A percentile compares a stretch with the other conserved stretches of the same genome.
Evolutionary conservation across 306 rosid species (phyloP).

Genomic region (Parietaria judaica): DNA sequence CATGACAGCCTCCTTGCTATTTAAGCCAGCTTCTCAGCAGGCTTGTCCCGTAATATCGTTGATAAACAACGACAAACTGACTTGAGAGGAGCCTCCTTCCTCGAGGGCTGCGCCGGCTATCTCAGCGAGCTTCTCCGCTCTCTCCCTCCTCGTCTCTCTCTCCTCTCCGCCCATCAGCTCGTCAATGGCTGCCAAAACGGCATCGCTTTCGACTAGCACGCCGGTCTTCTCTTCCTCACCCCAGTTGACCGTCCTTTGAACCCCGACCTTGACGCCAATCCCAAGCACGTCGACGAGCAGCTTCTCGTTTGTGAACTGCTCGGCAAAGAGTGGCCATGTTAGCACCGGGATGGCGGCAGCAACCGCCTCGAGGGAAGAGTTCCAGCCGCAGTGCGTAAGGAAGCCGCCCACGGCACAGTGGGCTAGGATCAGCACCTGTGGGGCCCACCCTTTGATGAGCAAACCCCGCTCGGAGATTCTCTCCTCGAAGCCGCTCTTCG

Average conservation of each 20-base stretch:
- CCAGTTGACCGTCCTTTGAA: not conserved
- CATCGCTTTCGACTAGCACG: constrained; percentile 9
- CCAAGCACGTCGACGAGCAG: constrained; percentile 17
- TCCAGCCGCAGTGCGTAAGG: constrained; percentile 66
- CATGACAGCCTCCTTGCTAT: too few species aligned
- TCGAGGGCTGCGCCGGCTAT: constrained; percentile 36
- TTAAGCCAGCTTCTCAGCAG: not conserved
- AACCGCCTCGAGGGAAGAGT: constrained; percentile 49
- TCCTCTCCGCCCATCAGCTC: constrained; percentile 16
- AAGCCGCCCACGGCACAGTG: constrained; percentile 51
- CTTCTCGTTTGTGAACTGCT: constrained; percentile 52
- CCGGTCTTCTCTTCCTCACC: constrained; percentile 10
- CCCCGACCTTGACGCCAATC: constrained; percentile 15
- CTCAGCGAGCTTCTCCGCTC: constrained; percentile 26
- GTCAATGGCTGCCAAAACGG: constrained; percentile 5
- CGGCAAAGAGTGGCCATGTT: constrained; percentile 57
- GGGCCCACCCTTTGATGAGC: constrained; percentile 56
- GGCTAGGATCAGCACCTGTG: constrained; percentile 44
- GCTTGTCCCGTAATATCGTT: constrained; percentile 31
- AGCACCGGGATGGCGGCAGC: constrained; percentile 45
- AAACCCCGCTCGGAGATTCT: constrained; percentile 28
- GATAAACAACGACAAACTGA: constrained; percentile 26
- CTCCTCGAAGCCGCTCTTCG: constrained; percentile 33
- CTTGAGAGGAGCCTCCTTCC: constrained; percentile 59
- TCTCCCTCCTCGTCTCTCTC: constrained; percentile 32